Conservation (phyloP, 306 rosid genomes). For the Casuarina cunninghamiana region DNA sequence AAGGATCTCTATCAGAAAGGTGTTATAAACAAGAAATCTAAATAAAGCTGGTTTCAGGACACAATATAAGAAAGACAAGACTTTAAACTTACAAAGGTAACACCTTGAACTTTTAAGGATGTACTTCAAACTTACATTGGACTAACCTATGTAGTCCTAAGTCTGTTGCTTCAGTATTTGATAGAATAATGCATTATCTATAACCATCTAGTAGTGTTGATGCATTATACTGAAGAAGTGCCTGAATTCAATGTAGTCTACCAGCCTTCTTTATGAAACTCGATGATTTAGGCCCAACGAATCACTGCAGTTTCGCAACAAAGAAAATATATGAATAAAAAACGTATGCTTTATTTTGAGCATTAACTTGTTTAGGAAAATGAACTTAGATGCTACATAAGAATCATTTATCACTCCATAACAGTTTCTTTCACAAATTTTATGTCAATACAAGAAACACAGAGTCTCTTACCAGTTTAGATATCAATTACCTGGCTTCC, state of each 20-base stretch:
- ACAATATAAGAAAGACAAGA: not conserved
- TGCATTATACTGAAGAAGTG: conserved; percentile 29
- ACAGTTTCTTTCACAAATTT: not conserved
- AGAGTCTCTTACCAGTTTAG: not conserved
- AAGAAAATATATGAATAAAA: not conserved
- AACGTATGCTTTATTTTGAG: not conserved
- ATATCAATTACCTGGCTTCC: not conserved
- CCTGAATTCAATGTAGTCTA: not conserved
- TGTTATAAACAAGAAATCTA: conserved; percentile 10
- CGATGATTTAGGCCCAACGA: no score
- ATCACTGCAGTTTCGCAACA: not conserved
- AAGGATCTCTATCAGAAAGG: conserved; percentile 26
- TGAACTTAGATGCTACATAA: not conserved
- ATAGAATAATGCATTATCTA: conserved; percentile 21
- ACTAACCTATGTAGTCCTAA: conserved; percentile 12
- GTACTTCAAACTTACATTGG: not conserved
- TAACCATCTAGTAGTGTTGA: conserved; percentile 42
- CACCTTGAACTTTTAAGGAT: no score
- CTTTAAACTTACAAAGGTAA: not conserved
- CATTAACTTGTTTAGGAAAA: not conserved
- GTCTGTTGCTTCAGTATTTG: no score
- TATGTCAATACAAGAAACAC: not conserved
- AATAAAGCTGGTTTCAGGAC: not conserved
- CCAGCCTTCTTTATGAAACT: not conserved
- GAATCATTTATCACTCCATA: not conserved